Evolutionary conservation across 257 asterid genomes (phyloP), one percentile per base, ranked within the genome.

Genomic region (Solanum sitiens): DNA sequence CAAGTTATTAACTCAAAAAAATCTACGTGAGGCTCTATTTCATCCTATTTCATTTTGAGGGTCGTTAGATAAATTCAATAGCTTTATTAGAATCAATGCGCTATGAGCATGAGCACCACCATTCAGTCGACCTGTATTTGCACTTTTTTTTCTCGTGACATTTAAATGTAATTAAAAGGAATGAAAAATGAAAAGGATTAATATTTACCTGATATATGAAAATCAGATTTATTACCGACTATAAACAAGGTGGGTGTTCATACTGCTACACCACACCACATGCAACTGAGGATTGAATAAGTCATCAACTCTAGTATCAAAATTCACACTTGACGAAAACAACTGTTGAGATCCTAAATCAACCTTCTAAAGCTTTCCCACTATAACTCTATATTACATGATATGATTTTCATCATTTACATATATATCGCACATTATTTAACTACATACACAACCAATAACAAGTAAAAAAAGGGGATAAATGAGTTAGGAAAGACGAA

Each of bases 201-300:
- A 45, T 33, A 67, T n/a, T 53, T 87, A 95, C 98, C 95, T 27
- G 89, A 30, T 25, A 37, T 59, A 65, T 10, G 14, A 30, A 89
- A 72, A 37, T 84, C 90, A 79, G 92, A 89, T 89, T 86, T 92
- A 91, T 89, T 94, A 93, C 98, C 94, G 88, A 95, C 93, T 33
- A 94, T 91, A 86, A 89, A 89, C 87, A 91, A 94, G 0, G 97
- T 87, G 94, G 59, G 98, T 94, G 61, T 90, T 91, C 95, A 90
- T 93, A n/a, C 92, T 16, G 30, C 89, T 56, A 88, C 84, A 88
- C 97, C 96, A 95, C 70, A 94, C 95, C 20, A 92, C 92, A 87
- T 94, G 93, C 92, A 92, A 92, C 71, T 83, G 87, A 16, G 98
- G 95, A 85, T 91, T 91, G 8, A 83, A 77, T 83, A 94, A 56